A percentile compares a stretch with the other conserved stretches of the same genome.
Evolutionary conservation across 345 rosid genomes (phyloP).

Genomic region (Rubroshorea leprosula): DNA sequence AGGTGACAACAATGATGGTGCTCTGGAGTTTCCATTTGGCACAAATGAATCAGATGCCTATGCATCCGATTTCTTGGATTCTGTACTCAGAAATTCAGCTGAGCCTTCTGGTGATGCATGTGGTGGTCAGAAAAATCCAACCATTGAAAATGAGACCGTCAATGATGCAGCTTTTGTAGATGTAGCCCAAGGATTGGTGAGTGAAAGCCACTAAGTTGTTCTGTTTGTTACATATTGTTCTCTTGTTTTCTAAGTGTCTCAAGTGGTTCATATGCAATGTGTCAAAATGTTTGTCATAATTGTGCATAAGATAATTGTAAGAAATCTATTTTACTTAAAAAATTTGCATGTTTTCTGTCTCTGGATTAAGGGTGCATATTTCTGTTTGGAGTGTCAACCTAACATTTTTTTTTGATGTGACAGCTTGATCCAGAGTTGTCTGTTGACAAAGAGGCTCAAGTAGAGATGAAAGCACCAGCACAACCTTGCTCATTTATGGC

Average conservation of each 20-base stretch:
- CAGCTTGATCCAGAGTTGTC: constrained; percentile 19
- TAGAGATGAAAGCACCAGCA: constrained; percentile 4
- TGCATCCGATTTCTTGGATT: constrained; percentile 37
- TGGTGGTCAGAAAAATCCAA: constrained; percentile 8
- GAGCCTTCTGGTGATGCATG: constrained; percentile 16
- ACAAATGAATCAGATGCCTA: constrained; percentile 30
- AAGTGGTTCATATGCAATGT: not conserved
- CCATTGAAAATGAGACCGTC: constrained; percentile 11
- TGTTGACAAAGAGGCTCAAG: not conserved
- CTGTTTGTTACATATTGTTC: not conserved
- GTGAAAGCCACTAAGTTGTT: constrained; percentile 6
- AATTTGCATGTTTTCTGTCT: not conserved
- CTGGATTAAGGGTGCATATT: not conserved
- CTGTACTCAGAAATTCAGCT: constrained; percentile 31
- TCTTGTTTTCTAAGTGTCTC: not conserved
- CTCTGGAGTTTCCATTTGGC: constrained; percentile 19
- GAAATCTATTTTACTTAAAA: not conserved
- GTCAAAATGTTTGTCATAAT: not conserved
- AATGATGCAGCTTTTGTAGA: not conserved
- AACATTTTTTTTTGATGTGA: constrained; percentile 2
- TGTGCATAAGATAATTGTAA: not conserved
- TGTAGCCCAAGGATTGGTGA: not conserved
- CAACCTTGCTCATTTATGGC: not conserved
- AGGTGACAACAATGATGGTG: constrained; percentile 10
- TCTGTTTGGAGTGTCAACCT: not conserved